Conservation (phyloP, 2,329 filamentous ascomycete genomes). For the Boeremia lycopersici region DNA sequence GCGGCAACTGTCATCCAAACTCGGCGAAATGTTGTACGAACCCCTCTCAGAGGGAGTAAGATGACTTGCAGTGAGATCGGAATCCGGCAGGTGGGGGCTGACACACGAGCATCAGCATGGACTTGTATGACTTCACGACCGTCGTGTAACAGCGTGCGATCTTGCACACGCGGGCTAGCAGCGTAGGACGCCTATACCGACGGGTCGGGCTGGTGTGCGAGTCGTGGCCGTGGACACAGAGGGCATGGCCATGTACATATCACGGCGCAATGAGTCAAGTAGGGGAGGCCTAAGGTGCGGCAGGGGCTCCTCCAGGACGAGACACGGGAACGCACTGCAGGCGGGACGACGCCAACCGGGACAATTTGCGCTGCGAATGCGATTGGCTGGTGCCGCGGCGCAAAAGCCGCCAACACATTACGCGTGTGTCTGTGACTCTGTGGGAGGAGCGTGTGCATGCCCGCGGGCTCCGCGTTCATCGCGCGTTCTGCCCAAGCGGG, state of each 20-base stretch:
- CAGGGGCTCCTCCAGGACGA: slow-evolving; percentile 1
- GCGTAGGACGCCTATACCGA: neutral
- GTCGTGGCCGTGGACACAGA: neutral
- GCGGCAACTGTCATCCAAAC: neutral
- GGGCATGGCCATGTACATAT: neutral
- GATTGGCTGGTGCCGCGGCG: neutral
- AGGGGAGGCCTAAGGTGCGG: slow-evolving; percentile 3
- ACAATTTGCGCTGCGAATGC: neutral
- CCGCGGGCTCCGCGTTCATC: neutral
- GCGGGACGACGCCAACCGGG: neutral
- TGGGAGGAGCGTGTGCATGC: too few species aligned
- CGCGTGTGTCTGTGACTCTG: neutral
- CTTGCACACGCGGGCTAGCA: neutral
- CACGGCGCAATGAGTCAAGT: slow-evolving; percentile 1
- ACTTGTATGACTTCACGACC: neutral
- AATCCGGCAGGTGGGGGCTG: slow-evolving; percentile 18
- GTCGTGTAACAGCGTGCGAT: neutral
- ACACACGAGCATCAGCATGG: slow-evolving; percentile 3
- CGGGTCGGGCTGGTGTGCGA: neutral
- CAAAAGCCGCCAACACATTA: neutral
- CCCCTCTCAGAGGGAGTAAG: neutral
- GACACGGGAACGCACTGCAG: slow-evolving; percentile 5
- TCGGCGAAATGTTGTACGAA: neutral
- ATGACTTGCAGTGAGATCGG: neutral
- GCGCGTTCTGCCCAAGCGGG: neutral